phyloP scores from a whole-genome alignment of 768 basidiomycete genomes.

The Phanerochaete sordida region DNA sequence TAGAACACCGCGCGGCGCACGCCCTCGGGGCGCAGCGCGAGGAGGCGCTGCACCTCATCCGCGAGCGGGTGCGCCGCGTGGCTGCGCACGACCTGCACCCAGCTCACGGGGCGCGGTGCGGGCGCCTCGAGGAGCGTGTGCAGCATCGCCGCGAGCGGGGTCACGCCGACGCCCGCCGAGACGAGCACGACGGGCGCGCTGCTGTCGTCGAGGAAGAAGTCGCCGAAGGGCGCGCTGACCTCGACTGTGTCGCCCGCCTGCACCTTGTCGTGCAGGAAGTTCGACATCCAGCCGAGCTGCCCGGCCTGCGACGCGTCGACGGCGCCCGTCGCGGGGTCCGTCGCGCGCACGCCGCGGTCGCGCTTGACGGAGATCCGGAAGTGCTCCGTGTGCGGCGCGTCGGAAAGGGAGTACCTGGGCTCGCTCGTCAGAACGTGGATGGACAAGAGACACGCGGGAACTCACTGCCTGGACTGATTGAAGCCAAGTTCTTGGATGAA shows the following conservation, averaged over 20 bases:
- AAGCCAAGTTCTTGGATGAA: slow-evolving; percentile 18
- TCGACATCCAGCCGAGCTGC: slow-evolving; percentile 23
- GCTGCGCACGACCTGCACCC: slow-evolving; percentile 21
- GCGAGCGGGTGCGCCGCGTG: slow-evolving; percentile 14
- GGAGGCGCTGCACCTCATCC: slow-evolving; percentile 12
- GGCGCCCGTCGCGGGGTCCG: slow-evolving; percentile 7
- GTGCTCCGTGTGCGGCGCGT: slow-evolving; percentile 15
- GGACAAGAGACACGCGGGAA: neutral
- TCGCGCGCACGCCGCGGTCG: slow-evolving; percentile 16
- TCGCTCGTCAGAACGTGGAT: neutral
- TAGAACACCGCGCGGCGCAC: slow-evolving; percentile 14
- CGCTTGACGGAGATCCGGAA: slow-evolving; percentile 25
- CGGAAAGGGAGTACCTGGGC: slow-evolving; percentile 21
- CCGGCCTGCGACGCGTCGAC: slow-evolving; percentile 12
- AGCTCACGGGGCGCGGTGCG: slow-evolving; percentile 12
- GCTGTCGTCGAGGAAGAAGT: slow-evolving; percentile 23
- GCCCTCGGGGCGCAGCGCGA: slow-evolving; percentile 9
- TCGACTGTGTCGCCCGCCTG: slow-evolving; percentile 19
- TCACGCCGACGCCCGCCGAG: slow-evolving; percentile 24
- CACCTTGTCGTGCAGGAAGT: slow-evolving; percentile 21
- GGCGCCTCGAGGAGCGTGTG: slow-evolving; percentile 15
- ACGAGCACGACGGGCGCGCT: slow-evolving; percentile 21
- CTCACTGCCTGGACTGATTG: slow-evolving; percentile 19
- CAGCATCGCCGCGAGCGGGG: slow-evolving; percentile 23
- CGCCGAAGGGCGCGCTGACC: slow-evolving; percentile 21